phyloP scores from a whole-genome alignment of 106 monocot species.

The Iris macrosiphon region DNA sequence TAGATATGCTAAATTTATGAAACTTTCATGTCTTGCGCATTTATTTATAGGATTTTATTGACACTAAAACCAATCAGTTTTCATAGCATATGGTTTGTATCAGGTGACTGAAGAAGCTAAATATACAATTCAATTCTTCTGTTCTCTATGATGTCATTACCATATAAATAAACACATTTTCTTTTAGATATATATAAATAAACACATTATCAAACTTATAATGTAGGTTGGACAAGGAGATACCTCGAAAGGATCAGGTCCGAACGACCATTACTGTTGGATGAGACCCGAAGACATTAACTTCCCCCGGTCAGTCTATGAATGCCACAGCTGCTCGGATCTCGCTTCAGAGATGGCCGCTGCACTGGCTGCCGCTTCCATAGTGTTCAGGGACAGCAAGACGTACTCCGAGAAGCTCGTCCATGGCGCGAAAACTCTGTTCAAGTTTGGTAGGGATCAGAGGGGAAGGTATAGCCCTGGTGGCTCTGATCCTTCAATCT shows the following conservation, averaged over 20 bases:
- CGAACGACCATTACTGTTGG: conserved; percentile 94
- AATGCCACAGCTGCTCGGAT: conserved; percentile 74
- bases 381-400: conserved; percentile 88
- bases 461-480: conserved; percentile 45
- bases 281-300: conserved; percentile 81
- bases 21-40: too few species aligned
- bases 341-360: conserved; percentile 92
- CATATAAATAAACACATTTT: too few species aligned
- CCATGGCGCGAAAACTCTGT: conserved; percentile 69
- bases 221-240: conserved; percentile 60
- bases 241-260: conserved; percentile 30
- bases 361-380: conserved; percentile 69
- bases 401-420: conserved; percentile 84
- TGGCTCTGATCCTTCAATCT: conserved; percentile 26
- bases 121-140: too few species aligned
- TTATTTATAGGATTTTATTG: too few species aligned
- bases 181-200: too few species aligned
- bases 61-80: too few species aligned
- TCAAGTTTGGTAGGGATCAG: conserved; percentile 52
- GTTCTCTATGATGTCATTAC: too few species aligned
- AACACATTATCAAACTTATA: too few species aligned
- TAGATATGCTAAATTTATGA: too few species aligned
- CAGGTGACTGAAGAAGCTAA: too few species aligned
- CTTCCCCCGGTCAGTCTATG: conserved; percentile 64
- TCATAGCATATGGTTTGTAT: too few species aligned